Conservation (phyloP, 1,284 basidiomycete genomes). For the Malassezia globosa region DNA sequence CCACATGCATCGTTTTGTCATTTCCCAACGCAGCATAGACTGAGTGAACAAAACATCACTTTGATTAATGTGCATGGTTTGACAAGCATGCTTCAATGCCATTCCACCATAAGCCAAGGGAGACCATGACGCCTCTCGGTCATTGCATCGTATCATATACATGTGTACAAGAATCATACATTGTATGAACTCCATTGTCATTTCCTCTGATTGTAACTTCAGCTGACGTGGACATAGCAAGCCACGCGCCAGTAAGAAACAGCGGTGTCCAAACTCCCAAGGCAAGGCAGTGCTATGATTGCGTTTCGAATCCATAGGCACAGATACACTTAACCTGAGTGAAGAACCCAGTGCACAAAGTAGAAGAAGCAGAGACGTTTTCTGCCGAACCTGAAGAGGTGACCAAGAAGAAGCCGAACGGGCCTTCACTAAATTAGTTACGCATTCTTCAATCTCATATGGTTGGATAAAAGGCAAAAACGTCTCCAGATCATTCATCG, state of each 20-base stretch:
- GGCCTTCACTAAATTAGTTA: background rate
- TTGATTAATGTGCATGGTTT: background rate
- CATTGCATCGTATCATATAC: slow-evolving; percentile 3
- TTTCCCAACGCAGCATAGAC: slow-evolving; percentile 1
- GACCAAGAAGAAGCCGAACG: background rate
- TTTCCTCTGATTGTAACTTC: background rate
- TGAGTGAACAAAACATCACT: background rate
- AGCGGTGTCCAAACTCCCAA: slow-evolving; percentile 11
- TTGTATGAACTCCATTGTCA: slow-evolving; percentile 2
- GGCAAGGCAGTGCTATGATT: background rate
- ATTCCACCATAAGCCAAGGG: background rate
- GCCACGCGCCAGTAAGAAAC: slow-evolving; percentile 11
- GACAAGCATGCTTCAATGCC: background rate
- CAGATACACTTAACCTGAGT: background rate
- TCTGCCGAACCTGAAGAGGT: slow-evolving; percentile 5
- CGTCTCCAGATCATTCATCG: background rate
- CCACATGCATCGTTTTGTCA: slow-evolving; percentile 15
- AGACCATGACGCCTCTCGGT: background rate
- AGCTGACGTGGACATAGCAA: slow-evolving; percentile 1
- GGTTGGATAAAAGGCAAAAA: slow-evolving; percentile 13
- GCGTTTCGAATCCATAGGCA: background rate
- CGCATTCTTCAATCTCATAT: slow-evolving; percentile 4
- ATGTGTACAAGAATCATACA: slow-evolving; percentile 9
- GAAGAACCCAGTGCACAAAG: slow-evolving; percentile 6
- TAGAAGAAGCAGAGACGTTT: slow-evolving; percentile 6